A percentile compares a stretch with the other conserved stretches of the same genome.
Conservation (phyloP, 805 yeast species). For the Candida boidinii region DNA sequence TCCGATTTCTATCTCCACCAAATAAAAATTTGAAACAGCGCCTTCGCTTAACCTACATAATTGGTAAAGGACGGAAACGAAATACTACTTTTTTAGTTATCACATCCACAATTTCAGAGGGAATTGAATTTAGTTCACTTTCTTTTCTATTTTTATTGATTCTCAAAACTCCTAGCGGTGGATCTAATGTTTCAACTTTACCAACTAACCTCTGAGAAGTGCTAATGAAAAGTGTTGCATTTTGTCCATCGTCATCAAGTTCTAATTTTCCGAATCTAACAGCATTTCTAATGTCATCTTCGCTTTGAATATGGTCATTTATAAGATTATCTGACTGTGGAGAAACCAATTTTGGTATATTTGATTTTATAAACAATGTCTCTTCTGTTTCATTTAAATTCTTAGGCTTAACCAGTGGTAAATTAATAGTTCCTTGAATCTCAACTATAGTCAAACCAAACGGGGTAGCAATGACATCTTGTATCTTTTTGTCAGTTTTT, state of each 20-base stretch:
- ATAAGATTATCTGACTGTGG: conserved; percentile 1
- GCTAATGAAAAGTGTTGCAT: conserved; percentile 56
- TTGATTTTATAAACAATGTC: conserved; percentile 25
- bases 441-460: conserved; percentile 55
- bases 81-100: conserved; percentile 53
- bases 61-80: conserved; percentile 65
- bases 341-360: conserved; percentile 9
- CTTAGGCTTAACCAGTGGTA: conserved; percentile 30
- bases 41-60: conserved; percentile 46
- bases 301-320: no score
- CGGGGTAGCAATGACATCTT: conserved; percentile 35
- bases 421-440: conserved; percentile 64
- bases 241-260: conserved; percentile 32
- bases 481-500: neutral
- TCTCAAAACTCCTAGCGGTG: conserved; percentile 57
- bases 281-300: conserved; percentile 31
- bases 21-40: no score
- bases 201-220: conserved; percentile 67
- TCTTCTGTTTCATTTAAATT: conserved; percentile 26
- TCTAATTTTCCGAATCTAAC: conserved; percentile 43
- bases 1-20: neutral
- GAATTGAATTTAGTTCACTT: neutral
- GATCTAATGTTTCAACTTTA: conserved; percentile 43
- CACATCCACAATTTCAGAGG: conserved; percentile 49
- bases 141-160: conserved; percentile 22